Evolutionary conservation across 441 rosid genomes (phyloP), one percentile per base, ranked within the genome.

Genomic region (Mallotus repandus): DNA sequence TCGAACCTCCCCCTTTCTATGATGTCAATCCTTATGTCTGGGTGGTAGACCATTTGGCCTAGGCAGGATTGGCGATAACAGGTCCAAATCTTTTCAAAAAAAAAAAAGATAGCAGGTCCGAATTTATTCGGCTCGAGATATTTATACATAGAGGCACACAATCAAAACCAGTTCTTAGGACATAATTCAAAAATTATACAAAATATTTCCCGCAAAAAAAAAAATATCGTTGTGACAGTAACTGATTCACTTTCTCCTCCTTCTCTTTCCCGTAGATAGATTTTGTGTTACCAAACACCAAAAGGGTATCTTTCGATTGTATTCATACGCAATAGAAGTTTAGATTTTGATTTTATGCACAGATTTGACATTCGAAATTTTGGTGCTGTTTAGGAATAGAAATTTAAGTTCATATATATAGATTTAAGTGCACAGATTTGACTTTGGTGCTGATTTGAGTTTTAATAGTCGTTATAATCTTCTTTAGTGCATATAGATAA

Each of bases 131-230:
- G 29, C 2, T 25, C 29, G 29, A 2, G 29, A 25, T 35, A 35
- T 35, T 35, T 35, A 0, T 5, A 35, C 41, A 35, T 35, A 3
- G 41, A 3, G 41, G 41, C 41, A 0, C 48, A 45, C 48, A 45
- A 45, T 45, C 48, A 45, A 45, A 38, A 16, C 50, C 13, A 5
- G 6, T 19, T 66, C 49, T 63, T 19, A 18, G 75, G 72, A 67
- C 53, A 11, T 65, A 60, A 18, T 41, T 32, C 21, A 1, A 54
- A 53, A 68, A 1, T n/a, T 35, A 25, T 2, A 21, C 1, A 7
- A 45, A 77, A 67, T 4, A 0, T 9, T 63, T 72, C 74, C 77
- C 81, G 73, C 79, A 61, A 70, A 67, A 71, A 49, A 58, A 22
- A n/a, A 8, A 1, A 2, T n/a, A 6, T 5, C 6, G 16, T 50